Evolutionary conservation across 2,329 filamentous ascomycete species (phyloP).

Genomic region (Aspergillus amoenus): DNA sequence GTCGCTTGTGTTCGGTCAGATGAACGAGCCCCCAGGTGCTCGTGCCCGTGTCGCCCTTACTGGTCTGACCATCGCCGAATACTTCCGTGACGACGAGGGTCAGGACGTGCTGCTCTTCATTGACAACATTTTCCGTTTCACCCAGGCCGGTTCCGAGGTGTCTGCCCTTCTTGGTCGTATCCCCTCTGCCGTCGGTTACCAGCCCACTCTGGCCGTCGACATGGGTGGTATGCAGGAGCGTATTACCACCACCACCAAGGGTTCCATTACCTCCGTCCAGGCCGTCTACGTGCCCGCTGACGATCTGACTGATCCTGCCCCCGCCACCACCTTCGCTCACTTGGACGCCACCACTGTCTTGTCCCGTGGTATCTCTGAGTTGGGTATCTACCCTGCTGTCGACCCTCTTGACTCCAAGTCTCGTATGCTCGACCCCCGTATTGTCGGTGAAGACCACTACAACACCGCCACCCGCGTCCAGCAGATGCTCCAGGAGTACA

Average conservation of each 20-base stretch:
- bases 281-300: slow-evolving; percentile 99
- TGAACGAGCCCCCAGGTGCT: slow-evolving; percentile 99
- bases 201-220: slow-evolving; percentile 96
- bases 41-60: slow-evolving; percentile 99
- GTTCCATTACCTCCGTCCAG: slow-evolving; percentile 99
- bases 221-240: slow-evolving; percentile 99
- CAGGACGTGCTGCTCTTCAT: slow-evolving; percentile 99
- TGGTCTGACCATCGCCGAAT: slow-evolving; percentile 67
- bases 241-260: slow-evolving; percentile 99
- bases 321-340: slow-evolving; percentile 98
- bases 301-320: slow-evolving; percentile 99
- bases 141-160: slow-evolving; percentile 99
- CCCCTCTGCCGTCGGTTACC: slow-evolving; percentile 99
- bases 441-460: slow-evolving; percentile 98
- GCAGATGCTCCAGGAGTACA: slow-evolving; percentile 99
- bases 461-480: slow-evolving; percentile 89
- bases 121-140: slow-evolving; percentile 99
- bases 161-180: slow-evolving; percentile 99
- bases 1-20: slow-evolving; percentile 98
- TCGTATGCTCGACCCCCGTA: slow-evolving; percentile 98
- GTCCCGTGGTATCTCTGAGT: slow-evolving; percentile 99
- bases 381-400: slow-evolving; percentile 99
- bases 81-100: slow-evolving; percentile 77
- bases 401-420: slow-evolving; percentile 99
- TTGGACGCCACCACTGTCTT: slow-evolving; percentile 99